Evolutionary conservation across 148 eudicot genomes (phyloP), one percentile per base, ranked within the genome.

Genomic region (Camellia sinensis): DNA sequence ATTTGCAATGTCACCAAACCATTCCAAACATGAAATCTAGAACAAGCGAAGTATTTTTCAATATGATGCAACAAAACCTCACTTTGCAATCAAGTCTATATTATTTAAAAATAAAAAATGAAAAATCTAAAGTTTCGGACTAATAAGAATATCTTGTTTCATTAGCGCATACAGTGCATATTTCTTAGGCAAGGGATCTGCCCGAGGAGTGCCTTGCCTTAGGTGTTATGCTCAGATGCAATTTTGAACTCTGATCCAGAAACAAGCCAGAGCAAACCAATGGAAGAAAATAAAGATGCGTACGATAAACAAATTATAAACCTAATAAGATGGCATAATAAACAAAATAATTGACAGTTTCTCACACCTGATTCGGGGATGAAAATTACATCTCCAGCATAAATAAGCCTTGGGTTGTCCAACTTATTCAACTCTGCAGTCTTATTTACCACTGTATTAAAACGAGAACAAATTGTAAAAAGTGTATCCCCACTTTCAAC

Each of bases 381-480:
- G 77, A 53, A 56, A 29, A 74, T 54, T 13, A 74, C 10, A 21
- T 57, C 65, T 40, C 77, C 77, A 57, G 48, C 19, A 74, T 53
- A 29, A 56, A 74, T 74, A 15, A 74, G 21, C 7, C 17, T 14
- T 0, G 59, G 61, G 29, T 72, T 72, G 10, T 57, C 44, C 77
- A 74, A 29, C n/a, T 37, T 74, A 74, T 59, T 74, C 48, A 74
- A 41, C 37, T 56, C 45, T 54, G 11, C 21, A 40, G 66, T 74
- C 77, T 59, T 54, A 4, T 57, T 17, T 7, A 74, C n/a, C 12
- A 29, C 15, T 3, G 77, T 13, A 40, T 40, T 54, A 41, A 74
- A 57, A 56, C 19, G 46, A 74, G 65, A 56, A 57, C 77, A 74
- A 43, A 74, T 59, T 7, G 66, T 74, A 59, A 74, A 74, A 74